Base-by-base conservation (phyloP, 768 basidiomycete species). In the Boletellus emodensis region DNA sequence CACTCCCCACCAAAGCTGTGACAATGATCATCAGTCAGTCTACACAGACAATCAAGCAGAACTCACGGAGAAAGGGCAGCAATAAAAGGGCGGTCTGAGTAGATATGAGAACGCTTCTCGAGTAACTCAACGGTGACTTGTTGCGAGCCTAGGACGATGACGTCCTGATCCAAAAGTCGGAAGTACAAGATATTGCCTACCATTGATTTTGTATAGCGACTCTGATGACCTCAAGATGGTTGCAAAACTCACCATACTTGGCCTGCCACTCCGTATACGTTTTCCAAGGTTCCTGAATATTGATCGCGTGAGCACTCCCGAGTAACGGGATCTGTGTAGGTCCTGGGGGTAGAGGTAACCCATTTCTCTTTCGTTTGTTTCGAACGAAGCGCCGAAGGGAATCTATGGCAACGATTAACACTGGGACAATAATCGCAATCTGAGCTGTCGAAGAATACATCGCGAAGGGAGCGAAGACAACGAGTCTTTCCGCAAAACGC, bases 1-100 rank as follows among this genome's bases (percentile, higher is more conserved):
- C 20, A 28, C 1, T 38, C 38, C 24, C 36, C 47, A 22, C 54
- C 54, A 20, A 55, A 55, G 11, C 30, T 30, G 11, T 30, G 30
- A 11, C 30, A 30, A 10, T 1, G 11, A 30, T 9, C 30, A 11
- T 30, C 30, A 7, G 11, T 30, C 8, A 26, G 30, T 30, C 11
- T 11, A 30, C 11, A 30, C 6, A 11, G 30, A 30, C 3, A 30
- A 11, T 30, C 30, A 9, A n/a, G 26, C 4, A 32, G 11, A 22
- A 44, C 54, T 50, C 24, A 55, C 57, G 51, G 53, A 8, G 20
- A n/a, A 5, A 44, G 6, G 10, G 30, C 56, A 22, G 57, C 54
- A 20, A 64, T 11, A 13, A 32, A 49, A 2, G 80, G 80, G 8
- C 80, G 73, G 56, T 77, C 77, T 13, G 78, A 78, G 55, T 79